A percentile compares a stretch with the other conserved stretches of the same genome.
phyloP scores from a whole-genome alignment of 148 eudicot genomes.

The Pharnaceum exiguum region DNA sequence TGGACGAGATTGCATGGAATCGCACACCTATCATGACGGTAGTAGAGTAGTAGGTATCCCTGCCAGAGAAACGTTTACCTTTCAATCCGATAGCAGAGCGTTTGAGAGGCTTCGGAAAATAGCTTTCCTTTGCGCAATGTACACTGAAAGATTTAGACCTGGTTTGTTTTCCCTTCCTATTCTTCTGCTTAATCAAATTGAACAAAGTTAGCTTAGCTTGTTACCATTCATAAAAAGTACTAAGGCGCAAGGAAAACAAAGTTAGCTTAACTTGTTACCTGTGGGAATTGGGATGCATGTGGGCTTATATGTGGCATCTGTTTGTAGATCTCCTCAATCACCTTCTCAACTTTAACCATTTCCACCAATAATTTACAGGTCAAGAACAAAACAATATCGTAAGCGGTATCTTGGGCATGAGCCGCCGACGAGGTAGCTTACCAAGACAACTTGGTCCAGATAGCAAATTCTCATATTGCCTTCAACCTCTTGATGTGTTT shows the following conservation, averaged over 20 bases:
- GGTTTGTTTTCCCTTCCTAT: too few species aligned
- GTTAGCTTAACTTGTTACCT: too few species aligned
- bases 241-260: too few species aligned
- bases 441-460: background rate
- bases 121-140: background rate
- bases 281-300: too few species aligned
- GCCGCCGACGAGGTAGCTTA: background rate
- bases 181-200: too few species aligned
- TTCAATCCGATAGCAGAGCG: background rate
- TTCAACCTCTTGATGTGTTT: background rate
- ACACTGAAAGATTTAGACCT: background rate
- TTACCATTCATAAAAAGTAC: too few species aligned
- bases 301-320: too few species aligned
- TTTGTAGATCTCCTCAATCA: too few species aligned
- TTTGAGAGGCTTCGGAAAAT: background rate
- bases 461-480: constrained; percentile 13
- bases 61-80: background rate
- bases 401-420: constrained; percentile 5
- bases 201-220: too few species aligned
- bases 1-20: background rate
- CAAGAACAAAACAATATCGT: background rate
- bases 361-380: too few species aligned
- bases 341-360: too few species aligned
- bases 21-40: background rate
- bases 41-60: background rate